Evolutionary conservation across 2,329 filamentous ascomycete genomes (phyloP).

Genomic region (Nemania serpens): DNA sequence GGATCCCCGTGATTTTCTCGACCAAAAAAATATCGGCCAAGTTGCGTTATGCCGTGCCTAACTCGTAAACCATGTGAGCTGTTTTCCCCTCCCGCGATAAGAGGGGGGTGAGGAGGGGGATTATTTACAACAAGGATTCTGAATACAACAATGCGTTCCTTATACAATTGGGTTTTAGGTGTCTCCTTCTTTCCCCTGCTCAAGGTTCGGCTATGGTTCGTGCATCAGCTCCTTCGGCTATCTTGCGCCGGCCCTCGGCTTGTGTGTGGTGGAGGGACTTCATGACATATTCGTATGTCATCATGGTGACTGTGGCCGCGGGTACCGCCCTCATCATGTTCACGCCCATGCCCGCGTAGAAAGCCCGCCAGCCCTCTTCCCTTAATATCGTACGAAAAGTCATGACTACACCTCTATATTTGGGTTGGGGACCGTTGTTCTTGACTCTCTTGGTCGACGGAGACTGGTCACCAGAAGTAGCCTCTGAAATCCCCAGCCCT

Average conservation of each 20-base stretch:
- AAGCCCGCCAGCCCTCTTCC: slow-evolving; percentile 95
- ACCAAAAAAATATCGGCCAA: no score
- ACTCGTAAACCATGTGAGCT: slow-evolving; percentile 7
- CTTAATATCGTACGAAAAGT: slow-evolving; percentile 83
- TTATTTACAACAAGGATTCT: slow-evolving; percentile 25
- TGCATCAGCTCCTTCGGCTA: slow-evolving; percentile 22
- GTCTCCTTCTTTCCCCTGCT: neutral
- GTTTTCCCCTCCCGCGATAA: neutral
- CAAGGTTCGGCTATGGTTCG: slow-evolving; percentile 34
- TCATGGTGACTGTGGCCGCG: slow-evolving; percentile 94
- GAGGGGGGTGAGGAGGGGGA: neutral
- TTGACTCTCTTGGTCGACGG: slow-evolving; percentile 32
- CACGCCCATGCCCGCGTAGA: slow-evolving; percentile 96
- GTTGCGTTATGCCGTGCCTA: slow-evolving; percentile 4
- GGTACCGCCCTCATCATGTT: slow-evolving; percentile 97
- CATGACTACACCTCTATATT: slow-evolving; percentile 78
- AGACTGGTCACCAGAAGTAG: slow-evolving; percentile 54
- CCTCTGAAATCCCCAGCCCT: slow-evolving; percentile 51
- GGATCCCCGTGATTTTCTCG: slow-evolving; percentile 11
- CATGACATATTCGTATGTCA: slow-evolving; percentile 88
- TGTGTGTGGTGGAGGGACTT: slow-evolving; percentile 53
- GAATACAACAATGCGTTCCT: slow-evolving; percentile 11
- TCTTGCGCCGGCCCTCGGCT: slow-evolving; percentile 46
- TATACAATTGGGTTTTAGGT: slow-evolving; percentile 8
- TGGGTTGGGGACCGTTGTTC: slow-evolving; percentile 36